Evolutionary conservation across 2,329 filamentous ascomycete species (phyloP).

Genomic region (Cladosporium oxysporum): DNA sequence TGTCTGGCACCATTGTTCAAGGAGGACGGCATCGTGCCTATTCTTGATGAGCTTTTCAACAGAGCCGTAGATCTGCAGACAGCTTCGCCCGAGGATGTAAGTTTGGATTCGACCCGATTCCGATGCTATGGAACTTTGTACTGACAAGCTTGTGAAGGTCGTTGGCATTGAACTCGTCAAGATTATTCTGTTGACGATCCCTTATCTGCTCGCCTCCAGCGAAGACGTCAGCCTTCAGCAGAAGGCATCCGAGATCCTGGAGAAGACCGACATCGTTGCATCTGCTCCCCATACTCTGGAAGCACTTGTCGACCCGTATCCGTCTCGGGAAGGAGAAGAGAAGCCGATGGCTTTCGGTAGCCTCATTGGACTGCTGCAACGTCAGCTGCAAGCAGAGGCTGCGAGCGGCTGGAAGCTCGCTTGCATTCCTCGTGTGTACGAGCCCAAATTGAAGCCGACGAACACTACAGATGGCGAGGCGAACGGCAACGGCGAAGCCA

Average conservation of each 20-base stretch:
- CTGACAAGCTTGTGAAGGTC: slow-evolving; percentile 45
- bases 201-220: slow-evolving; percentile 78
- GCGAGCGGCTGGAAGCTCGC: slow-evolving; percentile 72
- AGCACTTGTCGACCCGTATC: slow-evolving; percentile 82
- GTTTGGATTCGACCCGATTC: slow-evolving; percentile 34
- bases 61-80: slow-evolving; percentile 93
- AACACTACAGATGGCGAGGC: slow-evolving; percentile 54
- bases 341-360: slow-evolving; percentile 67
- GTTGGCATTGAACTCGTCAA: slow-evolving; percentile 85
- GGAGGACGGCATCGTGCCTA: slow-evolving; percentile 79
- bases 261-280: slow-evolving; percentile 93
- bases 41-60: slow-evolving; percentile 87
- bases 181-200: slow-evolving; percentile 91
- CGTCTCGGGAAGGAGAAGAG: slow-evolving; percentile 57
- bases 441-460: slow-evolving; percentile 30
- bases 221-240: slow-evolving; percentile 66
- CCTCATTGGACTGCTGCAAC: slow-evolving; percentile 78
- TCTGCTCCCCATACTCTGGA: slow-evolving; percentile 85
- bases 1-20: slow-evolving; percentile 79
- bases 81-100: slow-evolving; percentile 86
- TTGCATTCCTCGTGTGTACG: slow-evolving; percentile 61
- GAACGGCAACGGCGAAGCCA: slow-evolving; percentile 61
- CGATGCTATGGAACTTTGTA: neutral
- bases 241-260: slow-evolving; percentile 76
- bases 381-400: slow-evolving; percentile 78